phyloP scores from a whole-genome alignment of 2,329 filamentous ascomycete species.

The Alternaria burnsii region DNA sequence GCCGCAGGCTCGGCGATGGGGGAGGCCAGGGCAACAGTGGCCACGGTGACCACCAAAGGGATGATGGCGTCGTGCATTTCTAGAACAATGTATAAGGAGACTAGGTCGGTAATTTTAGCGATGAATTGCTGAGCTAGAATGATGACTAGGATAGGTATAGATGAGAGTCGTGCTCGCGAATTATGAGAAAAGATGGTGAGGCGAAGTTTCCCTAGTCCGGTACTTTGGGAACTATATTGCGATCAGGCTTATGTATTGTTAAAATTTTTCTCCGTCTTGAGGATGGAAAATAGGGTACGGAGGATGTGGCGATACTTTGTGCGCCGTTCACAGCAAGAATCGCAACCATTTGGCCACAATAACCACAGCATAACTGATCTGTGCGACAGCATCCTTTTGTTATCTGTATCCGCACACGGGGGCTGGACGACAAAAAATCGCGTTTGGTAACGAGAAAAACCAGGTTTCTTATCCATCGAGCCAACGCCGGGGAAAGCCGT shows the following conservation, averaged over 20 bases:
- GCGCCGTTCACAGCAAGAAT: neutral
- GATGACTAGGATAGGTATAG: neutral
- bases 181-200: too few relatives aligned
- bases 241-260: neutral
- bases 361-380: neutral
- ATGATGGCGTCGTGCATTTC: neutral
- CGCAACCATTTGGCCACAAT: too few relatives aligned
- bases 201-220: too few relatives aligned
- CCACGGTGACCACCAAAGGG: neutral
- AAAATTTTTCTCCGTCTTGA: neutral
- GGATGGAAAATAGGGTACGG: neutral
- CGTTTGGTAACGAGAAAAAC: neutral
- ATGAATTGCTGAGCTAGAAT: neutral
- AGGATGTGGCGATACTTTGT: neutral
- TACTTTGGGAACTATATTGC: neutral
- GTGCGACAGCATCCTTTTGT: neutral
- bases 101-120: neutral
- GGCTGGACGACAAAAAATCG: neutral
- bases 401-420: rapidly evolving
- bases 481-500: neutral
- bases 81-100: too few relatives aligned
- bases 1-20: neutral
- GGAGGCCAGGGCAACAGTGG: neutral
- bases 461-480: neutral
- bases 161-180: too few relatives aligned